Evolutionary conservation across 225 moss, liverwort and hornwort species (phyloP).

Genomic region (Lunularia cruciata): DNA sequence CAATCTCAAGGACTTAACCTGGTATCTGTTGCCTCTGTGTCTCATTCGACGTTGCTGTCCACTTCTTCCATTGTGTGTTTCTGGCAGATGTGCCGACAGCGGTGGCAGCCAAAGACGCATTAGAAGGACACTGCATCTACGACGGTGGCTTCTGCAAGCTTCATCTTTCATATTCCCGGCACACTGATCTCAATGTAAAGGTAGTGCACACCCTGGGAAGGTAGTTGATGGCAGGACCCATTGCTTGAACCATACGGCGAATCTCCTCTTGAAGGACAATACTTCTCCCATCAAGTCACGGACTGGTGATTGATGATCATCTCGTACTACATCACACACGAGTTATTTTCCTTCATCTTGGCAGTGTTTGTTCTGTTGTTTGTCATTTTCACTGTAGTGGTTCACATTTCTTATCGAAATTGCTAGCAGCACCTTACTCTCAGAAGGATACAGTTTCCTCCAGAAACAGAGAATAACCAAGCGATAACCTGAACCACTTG

Average conservation of each 20-base stretch:
- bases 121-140: conserved; percentile 99
- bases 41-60: neutral
- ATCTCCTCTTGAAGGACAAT: conserved; percentile 21
- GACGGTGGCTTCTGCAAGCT: conserved; percentile 99
- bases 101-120: conserved; percentile 96
- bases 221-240: conserved; percentile 66
- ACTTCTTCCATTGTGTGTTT: neutral
- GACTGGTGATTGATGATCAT: neutral
- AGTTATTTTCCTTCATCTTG: neutral
- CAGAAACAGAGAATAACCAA: too few relatives aligned
- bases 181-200: conserved; percentile 99
- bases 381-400: too few relatives aligned
- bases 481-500: too few relatives aligned
- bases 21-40: too few relatives aligned
- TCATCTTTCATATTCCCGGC: conserved; percentile 98
- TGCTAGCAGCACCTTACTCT: too few relatives aligned
- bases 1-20: too few relatives aligned
- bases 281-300: conserved; percentile 9
- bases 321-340: conserved; percentile 3
- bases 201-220: conserved; percentile 96
- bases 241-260: conserved; percentile 49
- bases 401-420: too few relatives aligned
- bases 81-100: conserved; percentile 89
- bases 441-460: too few relatives aligned
- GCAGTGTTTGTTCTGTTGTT: too few relatives aligned